Percentiles rank a stretch among this genome's conserved stretches.
phyloP scores from a whole-genome alignment of 2,329 filamentous ascomycete species.

The Dactylellina sp. region DNA sequence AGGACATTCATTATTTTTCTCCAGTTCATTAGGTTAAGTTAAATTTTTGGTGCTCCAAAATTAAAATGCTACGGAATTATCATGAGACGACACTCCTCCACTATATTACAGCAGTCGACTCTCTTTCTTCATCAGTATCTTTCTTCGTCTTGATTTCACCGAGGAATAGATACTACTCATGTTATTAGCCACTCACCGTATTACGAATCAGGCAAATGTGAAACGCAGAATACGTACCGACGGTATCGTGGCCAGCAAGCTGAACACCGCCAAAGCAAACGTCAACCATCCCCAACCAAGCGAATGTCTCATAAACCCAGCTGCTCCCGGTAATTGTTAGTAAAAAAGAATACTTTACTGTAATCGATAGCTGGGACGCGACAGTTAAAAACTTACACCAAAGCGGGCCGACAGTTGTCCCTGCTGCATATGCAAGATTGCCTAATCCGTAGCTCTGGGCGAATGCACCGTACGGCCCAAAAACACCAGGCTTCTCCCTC shows the following conservation, averaged over 20 bases:
- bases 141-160: conserved; percentile 36
- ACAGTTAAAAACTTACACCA: conserved; percentile 43
- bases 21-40: background rate
- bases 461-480: conserved; percentile 54
- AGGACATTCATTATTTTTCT: background rate
- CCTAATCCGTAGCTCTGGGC: conserved; percentile 54
- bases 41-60: background rate
- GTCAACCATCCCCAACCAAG: conserved; percentile 47
- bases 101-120: conserved; percentile 7
- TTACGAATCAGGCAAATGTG: background rate
- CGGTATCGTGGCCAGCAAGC: conserved; percentile 27
- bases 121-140: conserved; percentile 21
- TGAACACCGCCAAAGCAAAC: conserved; percentile 39
- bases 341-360: too few relatives aligned
- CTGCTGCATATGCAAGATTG: conserved; percentile 52
- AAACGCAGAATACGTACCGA: conserved; percentile 37
- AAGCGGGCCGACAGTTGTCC: conserved; percentile 49
- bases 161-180: conserved; percentile 27
- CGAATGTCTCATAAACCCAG: conserved; percentile 49
- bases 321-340: conserved; percentile 24
- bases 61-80: background rate
- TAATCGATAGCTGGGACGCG: too few relatives aligned
- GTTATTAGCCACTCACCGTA: conserved; percentile 8
- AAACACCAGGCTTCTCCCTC: conserved; percentile 49
- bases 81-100: background rate